Evolutionary conservation across 2,329 filamentous ascomycete species (phyloP).

Genomic region (Talaromyces piceae): DNA sequence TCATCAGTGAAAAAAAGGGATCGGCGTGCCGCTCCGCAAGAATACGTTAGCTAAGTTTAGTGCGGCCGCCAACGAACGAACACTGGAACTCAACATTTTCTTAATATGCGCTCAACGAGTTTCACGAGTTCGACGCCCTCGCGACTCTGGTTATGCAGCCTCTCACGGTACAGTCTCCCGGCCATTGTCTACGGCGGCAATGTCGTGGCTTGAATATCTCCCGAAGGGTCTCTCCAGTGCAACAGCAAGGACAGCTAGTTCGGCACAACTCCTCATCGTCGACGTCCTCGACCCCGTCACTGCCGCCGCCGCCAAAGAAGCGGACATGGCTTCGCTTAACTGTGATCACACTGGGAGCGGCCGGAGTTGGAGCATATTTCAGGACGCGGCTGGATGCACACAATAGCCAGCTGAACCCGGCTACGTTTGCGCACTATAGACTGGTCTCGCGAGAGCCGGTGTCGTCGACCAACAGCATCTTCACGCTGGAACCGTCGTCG

Average conservation of each 20-base stretch:
- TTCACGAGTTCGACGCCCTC: not conserved
- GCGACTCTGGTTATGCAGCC: not conserved
- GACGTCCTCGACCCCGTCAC: slow-evolving; percentile 7
- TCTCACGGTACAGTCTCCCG: slow-evolving; percentile 12
- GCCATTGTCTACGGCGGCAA: slow-evolving; percentile 14
- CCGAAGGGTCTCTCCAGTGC: not conserved
- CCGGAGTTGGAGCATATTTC: slow-evolving; percentile 29
- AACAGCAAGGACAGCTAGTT: too few relatives aligned
- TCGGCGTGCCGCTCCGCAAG: not conserved
- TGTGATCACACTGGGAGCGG: slow-evolving; percentile 28
- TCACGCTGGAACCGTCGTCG: slow-evolving; percentile 34
- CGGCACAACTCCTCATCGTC: slow-evolving; percentile 21
- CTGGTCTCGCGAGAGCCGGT: slow-evolving; percentile 37
- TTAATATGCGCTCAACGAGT: too few relatives aligned
- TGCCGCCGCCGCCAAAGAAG: slow-evolving; percentile 16
- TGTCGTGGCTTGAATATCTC: slow-evolving; percentile 8
- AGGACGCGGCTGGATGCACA: slow-evolving; percentile 20
- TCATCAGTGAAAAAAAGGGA: not conserved
- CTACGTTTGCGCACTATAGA: slow-evolving; percentile 34
- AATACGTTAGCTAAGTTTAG: not conserved
- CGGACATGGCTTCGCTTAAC: slow-evolving; percentile 28
- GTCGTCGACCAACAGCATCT: slow-evolving; percentile 41
- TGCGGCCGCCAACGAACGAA: not conserved
- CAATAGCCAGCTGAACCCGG: slow-evolving; percentile 26
- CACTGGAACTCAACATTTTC: not conserved